These are phyloP conservation scores for Glomus cerebriforme DNA, from an alignment of 192 early-diverging fungal species.

Conservation along the genomic window DNA sequence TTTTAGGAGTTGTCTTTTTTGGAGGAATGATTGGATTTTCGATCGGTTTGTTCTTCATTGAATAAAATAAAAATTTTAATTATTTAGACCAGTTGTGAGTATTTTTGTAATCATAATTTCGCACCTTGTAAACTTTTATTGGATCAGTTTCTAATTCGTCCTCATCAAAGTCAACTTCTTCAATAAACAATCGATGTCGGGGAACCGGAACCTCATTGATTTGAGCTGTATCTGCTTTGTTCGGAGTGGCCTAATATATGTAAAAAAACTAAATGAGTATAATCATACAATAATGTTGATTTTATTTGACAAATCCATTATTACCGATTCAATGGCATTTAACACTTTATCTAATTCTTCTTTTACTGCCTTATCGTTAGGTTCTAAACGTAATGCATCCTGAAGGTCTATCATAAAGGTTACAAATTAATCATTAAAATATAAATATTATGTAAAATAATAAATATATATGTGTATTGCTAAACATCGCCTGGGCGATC, in stretches of 20 bases:
- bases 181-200: slow-evolving; percentile 16
- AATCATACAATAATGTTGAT: neutral
- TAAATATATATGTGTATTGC: too few species aligned
- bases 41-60: neutral
- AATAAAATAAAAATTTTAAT: neutral
- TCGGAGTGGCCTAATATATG: neutral
- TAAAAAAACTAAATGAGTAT: neutral
- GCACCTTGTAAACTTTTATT: neutral
- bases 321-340: neutral
- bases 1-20: neutral
- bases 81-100: neutral
- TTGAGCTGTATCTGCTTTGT: neutral
- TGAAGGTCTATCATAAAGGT: slow-evolving; percentile 58
- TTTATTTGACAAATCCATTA: neutral
- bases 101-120: neutral
- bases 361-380: slow-evolving; percentile 62
- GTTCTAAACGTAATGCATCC: slow-evolving; percentile 64
- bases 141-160: neutral
- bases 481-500: too few species aligned
- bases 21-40: neutral
- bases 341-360: slow-evolving; percentile 60
- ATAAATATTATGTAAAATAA: neutral
- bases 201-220: neutral
- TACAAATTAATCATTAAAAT: slow-evolving; percentile 12
- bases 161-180: slow-evolving; percentile 27